Evolutionary conservation across 108 stramenopile species (phyloP).

Genomic region (Cyclotella atomus): DNA sequence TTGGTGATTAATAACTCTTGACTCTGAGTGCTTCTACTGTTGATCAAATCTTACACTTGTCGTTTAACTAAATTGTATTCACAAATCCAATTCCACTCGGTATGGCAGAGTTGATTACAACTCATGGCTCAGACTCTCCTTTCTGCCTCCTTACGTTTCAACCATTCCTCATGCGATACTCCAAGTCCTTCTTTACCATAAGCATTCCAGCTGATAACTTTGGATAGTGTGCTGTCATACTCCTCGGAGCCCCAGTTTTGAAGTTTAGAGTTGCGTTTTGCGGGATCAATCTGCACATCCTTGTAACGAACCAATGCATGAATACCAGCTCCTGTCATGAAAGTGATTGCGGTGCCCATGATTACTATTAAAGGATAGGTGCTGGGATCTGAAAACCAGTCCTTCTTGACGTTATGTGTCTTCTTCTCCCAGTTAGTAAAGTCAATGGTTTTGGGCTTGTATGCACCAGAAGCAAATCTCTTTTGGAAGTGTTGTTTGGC

Average conservation of each 20-base stretch:
- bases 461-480: conserved; percentile 23
- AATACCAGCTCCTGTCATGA: conserved; percentile 58
- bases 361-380: conserved; percentile 73
- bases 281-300: conserved; percentile 62
- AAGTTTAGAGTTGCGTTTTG: conserved; percentile 47
- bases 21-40: no score
- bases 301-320: conserved; percentile 64
- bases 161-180: conserved; percentile 71
- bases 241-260: conserved; percentile 47
- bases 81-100: conserved; percentile 7
- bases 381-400: conserved; percentile 66
- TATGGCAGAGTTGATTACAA: no score
- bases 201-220: conserved; percentile 48
- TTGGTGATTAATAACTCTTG: no score
- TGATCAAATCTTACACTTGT: no score
- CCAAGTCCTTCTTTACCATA: conserved; percentile 69
- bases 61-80: no score
- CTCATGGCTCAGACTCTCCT: no score
- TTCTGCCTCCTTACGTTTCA: conserved; percentile 54
- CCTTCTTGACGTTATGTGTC: conserved; percentile 36
- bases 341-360: conserved; percentile 59
- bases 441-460: conserved; percentile 29
- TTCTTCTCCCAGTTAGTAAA: conserved; percentile 41
- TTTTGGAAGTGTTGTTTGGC: conserved; percentile 14
- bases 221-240: conserved; percentile 19